A percentile compares a stretch with the other conserved stretches of the same genome.
These are phyloP conservation scores for Daldinia childiae DNA, from an alignment of 495 filamentous ascomycete genomes.

Conservation along the genomic window DNA sequence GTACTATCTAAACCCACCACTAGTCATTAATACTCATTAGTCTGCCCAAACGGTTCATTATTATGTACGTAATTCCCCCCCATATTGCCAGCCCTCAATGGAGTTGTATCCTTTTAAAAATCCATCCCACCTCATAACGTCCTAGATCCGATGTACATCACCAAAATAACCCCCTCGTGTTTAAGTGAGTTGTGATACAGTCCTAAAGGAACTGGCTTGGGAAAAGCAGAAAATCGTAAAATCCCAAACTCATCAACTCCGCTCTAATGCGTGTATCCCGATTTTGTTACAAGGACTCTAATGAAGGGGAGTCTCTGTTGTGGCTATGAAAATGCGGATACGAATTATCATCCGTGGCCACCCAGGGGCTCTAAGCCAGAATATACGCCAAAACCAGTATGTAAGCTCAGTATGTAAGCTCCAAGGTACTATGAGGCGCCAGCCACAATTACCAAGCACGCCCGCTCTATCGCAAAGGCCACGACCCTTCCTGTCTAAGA, in stretches of 20 bases:
- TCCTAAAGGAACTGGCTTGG: not conserved
- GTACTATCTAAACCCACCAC: not conserved
- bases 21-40: not conserved
- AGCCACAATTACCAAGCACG: conserved; percentile 12
- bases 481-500: conserved; percentile 38
- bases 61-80: not conserved
- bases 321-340: conserved; percentile 36
- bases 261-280: conserved; percentile 32
- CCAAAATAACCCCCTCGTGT: conserved; percentile 1
- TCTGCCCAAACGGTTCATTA: not conserved
- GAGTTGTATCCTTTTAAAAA: not conserved
- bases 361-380: conserved; percentile 4
- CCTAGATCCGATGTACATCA: conserved; percentile 2
- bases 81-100: not conserved
- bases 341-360: conserved; percentile 19
- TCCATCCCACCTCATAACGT: not conserved
- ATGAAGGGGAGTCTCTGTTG: conserved; percentile 29
- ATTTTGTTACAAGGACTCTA: conserved; percentile 25
- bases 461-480: conserved; percentile 11
- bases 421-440: conserved; percentile 2
- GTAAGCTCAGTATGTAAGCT: conserved; percentile 8
- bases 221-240: conserved; percentile 8
- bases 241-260: conserved; percentile 27
- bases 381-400: conserved; percentile 18
- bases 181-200: conserved; percentile 23